Conservation (phyloP, 2,329 filamentous ascomycete genomes). For the Calonectria pseudoreteaudii region DNA sequence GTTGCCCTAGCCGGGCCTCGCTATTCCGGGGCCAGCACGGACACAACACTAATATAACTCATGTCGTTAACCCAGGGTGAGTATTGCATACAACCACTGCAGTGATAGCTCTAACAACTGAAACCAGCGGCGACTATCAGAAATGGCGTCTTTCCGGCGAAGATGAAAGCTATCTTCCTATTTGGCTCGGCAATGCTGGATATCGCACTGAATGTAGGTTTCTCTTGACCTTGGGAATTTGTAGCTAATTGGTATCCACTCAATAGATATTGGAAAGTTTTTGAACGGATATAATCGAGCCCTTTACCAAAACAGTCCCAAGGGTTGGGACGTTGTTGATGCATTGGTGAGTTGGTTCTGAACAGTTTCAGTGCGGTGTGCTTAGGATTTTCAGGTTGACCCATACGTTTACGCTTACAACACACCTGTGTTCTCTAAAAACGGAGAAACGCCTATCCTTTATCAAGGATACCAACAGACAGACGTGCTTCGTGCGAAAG, state of each 20-base stretch:
- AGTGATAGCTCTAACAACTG: not conserved
- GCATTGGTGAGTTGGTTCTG: not conserved
- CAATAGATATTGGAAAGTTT: constrained; percentile 16
- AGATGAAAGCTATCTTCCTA: constrained; percentile 6
- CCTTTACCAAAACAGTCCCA: constrained; percentile 3
- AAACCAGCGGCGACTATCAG: not conserved
- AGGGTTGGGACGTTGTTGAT: constrained; percentile 11
- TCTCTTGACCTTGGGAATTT: no score
- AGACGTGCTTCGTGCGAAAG: constrained; percentile 25
- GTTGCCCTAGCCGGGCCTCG: constrained; percentile 11
- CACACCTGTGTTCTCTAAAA: constrained; percentile 13
- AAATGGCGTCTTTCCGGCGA: constrained; percentile 12
- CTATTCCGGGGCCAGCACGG: constrained; percentile 15
- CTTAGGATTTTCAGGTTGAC: not conserved
- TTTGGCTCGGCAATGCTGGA: constrained; percentile 15
- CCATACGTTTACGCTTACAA: constrained; percentile 20
- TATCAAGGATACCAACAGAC: constrained; percentile 25
- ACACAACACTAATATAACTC: constrained; percentile 19
- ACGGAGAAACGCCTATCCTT: constrained; percentile 17
- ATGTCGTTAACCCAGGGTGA: constrained; percentile 13
- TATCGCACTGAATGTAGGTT: constrained; percentile 16
- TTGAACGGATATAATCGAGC: constrained; percentile 16
- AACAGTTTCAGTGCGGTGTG: not conserved
- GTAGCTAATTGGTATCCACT: not conserved
- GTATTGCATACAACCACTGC: not conserved